Base-by-base conservation (phyloP, 768 basidiomycete genomes). In the Pleurotus djamor region DNA sequence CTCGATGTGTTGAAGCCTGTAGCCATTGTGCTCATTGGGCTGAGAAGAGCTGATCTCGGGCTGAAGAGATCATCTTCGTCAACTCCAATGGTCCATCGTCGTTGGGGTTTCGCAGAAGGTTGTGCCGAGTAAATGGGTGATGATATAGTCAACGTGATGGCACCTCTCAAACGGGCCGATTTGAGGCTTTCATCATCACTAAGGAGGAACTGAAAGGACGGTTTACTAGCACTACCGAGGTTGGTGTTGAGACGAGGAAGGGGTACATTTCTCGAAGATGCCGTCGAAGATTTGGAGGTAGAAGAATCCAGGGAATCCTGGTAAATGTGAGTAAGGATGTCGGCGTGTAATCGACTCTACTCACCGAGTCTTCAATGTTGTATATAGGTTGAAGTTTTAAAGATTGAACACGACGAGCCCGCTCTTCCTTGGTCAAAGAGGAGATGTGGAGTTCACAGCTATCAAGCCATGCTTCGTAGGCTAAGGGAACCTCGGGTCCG, bases 181-280 rank as follows among this genome's bases (percentile, higher is more conserved):
- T 12, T 3, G 7, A 38, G 38, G 54, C 17, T 44, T 13, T 56
- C 54, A 14, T 55, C 54, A 41, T 56, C 41, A n/a, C 54, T 56
- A 4, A 56, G 37, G 41, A 56, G 21, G 41, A 56, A 38, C 5
- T 56, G 54, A 17, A 56, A 44, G 4, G 37, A 32, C 2, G 51
- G 51, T 13, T 52, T 52, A 16, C 16, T 35, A 8, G 33, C 37
- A 4, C 51, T 35, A 43, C 32, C 21, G 5, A 56, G 54, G n/a
- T 44, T 34, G 10, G 54, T 56, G 33, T 56, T 56, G 8, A 56
- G 54, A 17, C 54, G 54, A 17, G 54, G 54, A 32, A 56, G 54
- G 14, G 41, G 44, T 5, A 12, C 21, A 32, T 17, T 41, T 43
- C 35, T 56, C 9, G 54, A 56, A 28, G 54, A 32, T 17, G 54